A percentile compares a stretch with the other conserved stretches of the same genome.
Evolutionary conservation across 2,329 filamentous ascomycete species (phyloP).

Genomic region (Bipolaris sorokiniana): DNA sequence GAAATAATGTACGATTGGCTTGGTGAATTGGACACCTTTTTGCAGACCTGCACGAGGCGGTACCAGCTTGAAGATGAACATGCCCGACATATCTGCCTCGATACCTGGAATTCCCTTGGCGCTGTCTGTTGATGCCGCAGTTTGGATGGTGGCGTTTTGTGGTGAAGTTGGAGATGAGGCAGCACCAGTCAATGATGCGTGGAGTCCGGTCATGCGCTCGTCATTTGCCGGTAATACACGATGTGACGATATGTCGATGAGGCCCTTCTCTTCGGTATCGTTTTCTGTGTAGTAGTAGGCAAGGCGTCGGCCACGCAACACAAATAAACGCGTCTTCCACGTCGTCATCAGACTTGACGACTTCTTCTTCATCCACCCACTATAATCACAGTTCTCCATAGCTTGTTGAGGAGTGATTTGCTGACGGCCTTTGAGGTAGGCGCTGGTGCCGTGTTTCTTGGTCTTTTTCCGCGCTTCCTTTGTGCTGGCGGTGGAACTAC

Average conservation of each 20-base stretch:
- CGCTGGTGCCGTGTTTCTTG: constrained; percentile 92
- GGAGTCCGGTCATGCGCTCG: constrained; percentile 85
- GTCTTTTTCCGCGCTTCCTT: constrained; percentile 57
- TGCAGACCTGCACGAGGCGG: constrained; percentile 87
- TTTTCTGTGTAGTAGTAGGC: constrained; percentile 96
- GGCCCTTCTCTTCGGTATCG: constrained; percentile 88
- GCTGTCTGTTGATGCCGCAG: constrained; percentile 48
- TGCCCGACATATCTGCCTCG: constrained; percentile 61
- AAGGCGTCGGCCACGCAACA: constrained; percentile 86
- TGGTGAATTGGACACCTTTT: constrained; percentile 94
- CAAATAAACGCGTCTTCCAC: constrained; percentile 96
- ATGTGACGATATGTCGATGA: constrained; percentile 98
- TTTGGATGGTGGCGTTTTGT: constrained; percentile 49
- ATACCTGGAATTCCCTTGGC: constrained; percentile 39
- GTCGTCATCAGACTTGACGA: constrained; percentile 95
- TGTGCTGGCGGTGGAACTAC: constrained; percentile 54
- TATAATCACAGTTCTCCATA: constrained; percentile 86
- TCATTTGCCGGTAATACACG: constrained; percentile 94
- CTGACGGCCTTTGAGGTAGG: constrained; percentile 84
- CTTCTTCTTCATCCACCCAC: constrained; percentile 99
- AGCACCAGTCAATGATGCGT: constrained; percentile 91
- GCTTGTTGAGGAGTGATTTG: constrained; percentile 83
- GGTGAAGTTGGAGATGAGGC: constrained; percentile 69
- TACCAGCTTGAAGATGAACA: constrained; percentile 98
- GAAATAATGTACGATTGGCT: constrained; percentile 96